Conservation (phyloP, 257 asterid species). For the Solanum bukasovii region DNA sequence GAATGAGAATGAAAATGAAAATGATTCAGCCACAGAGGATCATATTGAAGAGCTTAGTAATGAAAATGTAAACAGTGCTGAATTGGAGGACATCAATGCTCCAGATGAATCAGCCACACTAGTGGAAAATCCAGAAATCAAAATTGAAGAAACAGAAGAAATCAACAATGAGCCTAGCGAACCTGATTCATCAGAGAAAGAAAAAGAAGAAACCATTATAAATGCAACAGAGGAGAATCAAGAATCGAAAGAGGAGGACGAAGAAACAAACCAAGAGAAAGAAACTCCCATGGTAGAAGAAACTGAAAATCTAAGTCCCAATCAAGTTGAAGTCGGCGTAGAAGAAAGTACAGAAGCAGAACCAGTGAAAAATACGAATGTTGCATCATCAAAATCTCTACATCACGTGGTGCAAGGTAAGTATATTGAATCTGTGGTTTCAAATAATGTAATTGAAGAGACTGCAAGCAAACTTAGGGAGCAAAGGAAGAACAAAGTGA, state of each 20-base stretch:
- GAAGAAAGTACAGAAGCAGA: conserved; percentile 5
- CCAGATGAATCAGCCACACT: conserved; percentile 8
- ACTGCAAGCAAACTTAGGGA: conserved; percentile 50
- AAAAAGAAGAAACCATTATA: background rate
- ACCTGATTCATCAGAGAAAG: background rate
- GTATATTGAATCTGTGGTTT: conserved; percentile 25
- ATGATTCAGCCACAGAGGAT: background rate
- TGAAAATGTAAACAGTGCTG: conserved; percentile 5
- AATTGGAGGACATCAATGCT: conserved; percentile 5
- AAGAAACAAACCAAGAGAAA: background rate
- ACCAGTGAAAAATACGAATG: conserved; percentile 1
- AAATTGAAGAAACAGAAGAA: conserved; percentile 10
- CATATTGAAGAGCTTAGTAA: background rate
- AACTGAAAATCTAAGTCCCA: background rate
- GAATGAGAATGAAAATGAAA: background rate
- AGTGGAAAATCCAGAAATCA: conserved; percentile 4
- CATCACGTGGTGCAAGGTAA: conserved; percentile 22
- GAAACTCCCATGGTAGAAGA: background rate
- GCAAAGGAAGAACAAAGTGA: conserved; percentile 63
- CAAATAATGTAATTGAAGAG: conserved; percentile 66
- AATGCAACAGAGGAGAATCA: background rate
- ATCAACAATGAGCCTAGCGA: background rate
- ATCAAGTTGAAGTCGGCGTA: background rate
- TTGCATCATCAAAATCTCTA: conserved; percentile 5
- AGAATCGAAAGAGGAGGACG: background rate